phyloP scores from a whole-genome alignment of 371 early-diverging fungal species.

The Syncephalastrum sp. region DNA sequence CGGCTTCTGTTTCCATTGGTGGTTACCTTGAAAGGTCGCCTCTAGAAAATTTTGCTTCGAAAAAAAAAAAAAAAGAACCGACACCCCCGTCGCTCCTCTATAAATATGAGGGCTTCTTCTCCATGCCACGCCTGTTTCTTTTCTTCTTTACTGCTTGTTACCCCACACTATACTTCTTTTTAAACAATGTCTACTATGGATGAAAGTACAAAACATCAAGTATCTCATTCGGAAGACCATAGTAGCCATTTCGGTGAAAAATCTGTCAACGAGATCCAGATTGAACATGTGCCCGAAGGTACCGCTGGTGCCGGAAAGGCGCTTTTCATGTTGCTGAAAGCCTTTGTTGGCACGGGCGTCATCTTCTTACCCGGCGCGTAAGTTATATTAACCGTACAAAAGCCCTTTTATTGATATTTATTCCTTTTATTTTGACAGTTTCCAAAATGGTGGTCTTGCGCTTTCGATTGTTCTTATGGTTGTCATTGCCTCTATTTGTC shows the following conservation, averaged over 20 bases:
- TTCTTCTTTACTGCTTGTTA: constrained; percentile 2
- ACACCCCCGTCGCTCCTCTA: constrained; percentile 5
- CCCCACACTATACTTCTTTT: not conserved
- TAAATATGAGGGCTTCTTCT: constrained; percentile 8
- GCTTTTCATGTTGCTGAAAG: constrained; percentile 75
- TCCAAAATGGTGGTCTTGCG: constrained; percentile 33
- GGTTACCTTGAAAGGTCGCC: not conserved
- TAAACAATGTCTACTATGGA: constrained; percentile 1
- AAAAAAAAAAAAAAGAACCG: constrained; percentile 5
- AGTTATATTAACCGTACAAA: constrained; percentile 6
- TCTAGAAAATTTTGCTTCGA: not conserved
- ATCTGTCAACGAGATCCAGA: constrained; percentile 15
- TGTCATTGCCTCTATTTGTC: constrained; percentile 28
- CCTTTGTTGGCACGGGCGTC: constrained; percentile 77
- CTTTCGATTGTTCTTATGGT: constrained; percentile 32
- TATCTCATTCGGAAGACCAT: not conserved
- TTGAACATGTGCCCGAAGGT: constrained; percentile 30
- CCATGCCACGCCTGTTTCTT: constrained; percentile 2
- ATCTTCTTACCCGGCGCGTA: constrained; percentile 69
- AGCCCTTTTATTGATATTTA: not conserved
- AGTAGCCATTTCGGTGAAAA: constrained; percentile 7
- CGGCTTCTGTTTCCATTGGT: not conserved
- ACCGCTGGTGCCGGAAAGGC: constrained; percentile 63
- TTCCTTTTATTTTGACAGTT: constrained; percentile 15
- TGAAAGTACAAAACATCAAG: constrained; percentile 12